These are phyloP conservation scores for Hypoxylon sp. DNA, from an alignment of 2,329 filamentous ascomycete species.

Conservation along the genomic window DNA sequence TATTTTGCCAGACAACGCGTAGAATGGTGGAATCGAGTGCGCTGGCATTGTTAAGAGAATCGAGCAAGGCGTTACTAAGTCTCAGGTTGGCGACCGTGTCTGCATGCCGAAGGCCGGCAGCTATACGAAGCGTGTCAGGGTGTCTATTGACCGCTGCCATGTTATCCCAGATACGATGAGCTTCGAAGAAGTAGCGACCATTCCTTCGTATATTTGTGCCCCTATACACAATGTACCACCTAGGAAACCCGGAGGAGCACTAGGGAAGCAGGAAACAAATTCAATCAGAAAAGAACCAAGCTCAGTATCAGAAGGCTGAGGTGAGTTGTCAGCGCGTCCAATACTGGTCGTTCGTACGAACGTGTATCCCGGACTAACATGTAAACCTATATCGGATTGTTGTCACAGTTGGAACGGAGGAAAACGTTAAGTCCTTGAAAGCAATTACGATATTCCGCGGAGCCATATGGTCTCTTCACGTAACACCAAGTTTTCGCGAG, in stretches of 20 bases:
- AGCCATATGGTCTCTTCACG: slow-evolving; percentile 53
- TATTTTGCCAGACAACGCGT: slow-evolving; percentile 42
- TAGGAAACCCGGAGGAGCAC: slow-evolving; percentile 46
- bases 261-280: slow-evolving; percentile 12
- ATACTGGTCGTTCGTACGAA: background rate
- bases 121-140: slow-evolving; percentile 41
- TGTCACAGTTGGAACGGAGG: slow-evolving; percentile 41
- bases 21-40: slow-evolving; percentile 44
- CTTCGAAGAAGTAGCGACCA: slow-evolving; percentile 52
- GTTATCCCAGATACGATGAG: slow-evolving; percentile 52
- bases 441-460: slow-evolving; percentile 48
- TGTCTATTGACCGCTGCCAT: slow-evolving; percentile 2
- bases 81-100: slow-evolving; percentile 41
- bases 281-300: background rate
- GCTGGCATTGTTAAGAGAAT: slow-evolving; percentile 28
- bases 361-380: slow-evolving; percentile 1
- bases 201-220: slow-evolving; percentile 52
- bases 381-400: slow-evolving; percentile 31
- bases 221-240: slow-evolving; percentile 49
- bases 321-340: slow-evolving; percentile 6
- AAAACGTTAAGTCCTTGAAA: slow-evolving; percentile 47
- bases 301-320: slow-evolving; percentile 27
- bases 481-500: slow-evolving; percentile 47
- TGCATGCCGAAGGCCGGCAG: slow-evolving; percentile 38
- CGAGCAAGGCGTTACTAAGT: slow-evolving; percentile 24